A percentile compares a stretch with the other conserved stretches of the same genome.
Evolutionary conservation across 2,329 filamentous ascomycete species (phyloP).

Genomic region (Colletotrichum limetticola): DNA sequence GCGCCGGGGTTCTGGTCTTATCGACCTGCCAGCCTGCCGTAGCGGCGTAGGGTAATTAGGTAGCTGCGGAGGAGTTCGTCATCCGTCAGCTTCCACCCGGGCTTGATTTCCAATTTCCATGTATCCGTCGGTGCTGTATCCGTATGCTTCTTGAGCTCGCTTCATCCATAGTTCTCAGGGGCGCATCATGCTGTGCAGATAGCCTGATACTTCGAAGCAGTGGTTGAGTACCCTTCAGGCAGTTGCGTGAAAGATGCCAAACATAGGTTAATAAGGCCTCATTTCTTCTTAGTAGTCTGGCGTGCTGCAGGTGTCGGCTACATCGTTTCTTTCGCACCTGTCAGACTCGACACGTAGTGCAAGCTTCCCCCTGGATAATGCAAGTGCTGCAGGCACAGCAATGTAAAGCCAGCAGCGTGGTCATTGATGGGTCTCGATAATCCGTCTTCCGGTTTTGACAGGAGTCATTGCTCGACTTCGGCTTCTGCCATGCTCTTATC

Average conservation of each 20-base stretch:
- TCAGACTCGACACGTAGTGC: slow-evolving; percentile 30
- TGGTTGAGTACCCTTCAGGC: slow-evolving; percentile 20
- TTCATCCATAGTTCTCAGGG: background rate
- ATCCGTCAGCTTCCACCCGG: slow-evolving; percentile 5
- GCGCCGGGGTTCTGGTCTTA: slow-evolving; percentile 3
- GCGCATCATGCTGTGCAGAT: background rate
- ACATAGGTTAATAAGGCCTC: slow-evolving; percentile 6
- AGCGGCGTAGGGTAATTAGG: background rate
- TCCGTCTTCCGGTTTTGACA: background rate
- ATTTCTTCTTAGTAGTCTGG: slow-evolving; percentile 10
- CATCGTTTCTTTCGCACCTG: slow-evolving; percentile 18
- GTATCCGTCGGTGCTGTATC: background rate
- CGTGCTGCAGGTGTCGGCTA: slow-evolving; percentile 13
- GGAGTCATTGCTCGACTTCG: background rate
- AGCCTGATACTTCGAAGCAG: slow-evolving; percentile 3
- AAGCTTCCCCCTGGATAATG: slow-evolving; percentile 6
- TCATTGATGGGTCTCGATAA: background rate
- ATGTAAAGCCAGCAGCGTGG: background rate
- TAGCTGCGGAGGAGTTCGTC: slow-evolving; percentile 15
- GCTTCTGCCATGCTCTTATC: background rate
- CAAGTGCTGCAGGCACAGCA: slow-evolving; percentile 5
- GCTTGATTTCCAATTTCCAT: slow-evolving; percentile 1
- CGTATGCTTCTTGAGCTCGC: background rate
- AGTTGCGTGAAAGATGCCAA: slow-evolving; percentile 25
- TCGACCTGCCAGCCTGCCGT: slow-evolving; percentile 2